Conservation (phyloP, 352 stramenopile species). For the Elongisporangium prolatum region DNA sequence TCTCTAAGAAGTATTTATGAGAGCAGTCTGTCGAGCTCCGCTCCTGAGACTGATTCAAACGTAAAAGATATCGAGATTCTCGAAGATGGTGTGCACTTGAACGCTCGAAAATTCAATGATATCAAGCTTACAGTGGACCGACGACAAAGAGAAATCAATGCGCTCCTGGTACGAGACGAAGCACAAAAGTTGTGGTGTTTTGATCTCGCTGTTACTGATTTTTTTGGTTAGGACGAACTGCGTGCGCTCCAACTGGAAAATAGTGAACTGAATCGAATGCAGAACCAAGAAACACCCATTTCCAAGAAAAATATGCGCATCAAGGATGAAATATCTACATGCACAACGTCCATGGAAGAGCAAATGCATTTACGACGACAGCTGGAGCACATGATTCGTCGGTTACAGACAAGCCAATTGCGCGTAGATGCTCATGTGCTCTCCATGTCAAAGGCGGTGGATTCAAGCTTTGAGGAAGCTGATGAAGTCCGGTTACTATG, state of each 20-base stretch:
- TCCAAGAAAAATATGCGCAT: conserved; percentile 66
- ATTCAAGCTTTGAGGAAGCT: conserved; percentile 54
- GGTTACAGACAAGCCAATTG: conserved; percentile 68
- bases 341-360: conserved; percentile 70
- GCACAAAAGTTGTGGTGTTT: neutral
- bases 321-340: conserved; percentile 64
- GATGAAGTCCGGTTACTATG: conserved; percentile 75
- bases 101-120: conserved; percentile 79
- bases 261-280: conserved; percentile 54
- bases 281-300: conserved; percentile 76
- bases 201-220: neutral
- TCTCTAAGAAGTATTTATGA: conserved; percentile 26
- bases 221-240: conserved; percentile 54
- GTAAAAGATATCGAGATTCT: conserved; percentile 58
- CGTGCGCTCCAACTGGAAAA: conserved; percentile 69
- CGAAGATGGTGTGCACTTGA: conserved; percentile 66
- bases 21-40: conserved; percentile 5
- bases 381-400: conserved; percentile 79
- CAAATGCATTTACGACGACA: conserved; percentile 71
- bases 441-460: conserved; percentile 59
- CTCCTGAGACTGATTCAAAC: conserved; percentile 34
- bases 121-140: conserved; percentile 61
- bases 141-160: conserved; percentile 59
- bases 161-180: conserved; percentile 33
- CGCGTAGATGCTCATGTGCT: conserved; percentile 64